Evolutionary conservation across 2,329 filamentous ascomycete species (phyloP).

Genomic region (Pochonia chlamydosporia): DNA sequence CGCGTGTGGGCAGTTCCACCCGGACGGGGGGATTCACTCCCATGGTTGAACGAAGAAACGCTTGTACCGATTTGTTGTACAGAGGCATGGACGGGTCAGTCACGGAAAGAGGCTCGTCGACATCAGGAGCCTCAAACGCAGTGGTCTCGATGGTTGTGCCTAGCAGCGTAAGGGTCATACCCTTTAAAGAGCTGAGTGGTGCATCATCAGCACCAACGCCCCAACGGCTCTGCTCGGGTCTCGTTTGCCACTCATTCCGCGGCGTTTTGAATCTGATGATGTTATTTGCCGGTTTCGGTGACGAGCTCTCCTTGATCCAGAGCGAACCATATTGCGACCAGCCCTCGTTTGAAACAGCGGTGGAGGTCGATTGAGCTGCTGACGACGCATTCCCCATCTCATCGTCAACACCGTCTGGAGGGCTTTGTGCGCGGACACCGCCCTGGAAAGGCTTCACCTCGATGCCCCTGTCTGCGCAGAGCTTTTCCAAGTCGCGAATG

Average conservation of each 20-base stretch:
- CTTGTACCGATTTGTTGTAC: constrained; percentile 68
- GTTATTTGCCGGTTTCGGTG: constrained; percentile 10
- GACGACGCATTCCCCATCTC: constrained; percentile 18
- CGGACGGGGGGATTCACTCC: constrained; percentile 52
- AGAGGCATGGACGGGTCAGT: constrained; percentile 36
- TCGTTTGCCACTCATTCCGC: constrained; percentile 31
- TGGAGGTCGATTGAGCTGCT: too few relatives aligned
- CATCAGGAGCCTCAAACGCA: constrained; percentile 61
- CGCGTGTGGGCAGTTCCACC: constrained; percentile 56
- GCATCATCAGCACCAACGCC: constrained; percentile 59
- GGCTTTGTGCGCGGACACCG: constrained; percentile 22
- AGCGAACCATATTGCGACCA: constrained; percentile 27
- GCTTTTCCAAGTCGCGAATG: constrained; percentile 62
- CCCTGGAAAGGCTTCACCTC: constrained; percentile 50
- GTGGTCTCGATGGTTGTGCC: constrained; percentile 76
- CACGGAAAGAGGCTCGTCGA: constrained; percentile 47
- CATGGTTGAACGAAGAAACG: constrained; percentile 61
- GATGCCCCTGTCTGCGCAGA: constrained; percentile 55
- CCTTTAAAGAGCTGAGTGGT: constrained; percentile 67
- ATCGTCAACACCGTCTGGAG: constrained; percentile 17
- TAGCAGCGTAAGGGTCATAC: constrained; percentile 70
- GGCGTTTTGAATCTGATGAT: constrained; percentile 19
- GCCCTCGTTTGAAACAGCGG: constrained; percentile 16
- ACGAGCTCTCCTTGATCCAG: constrained; percentile 27
- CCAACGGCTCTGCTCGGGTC: constrained; percentile 57